Evolutionary conservation across 805 yeast genomes (phyloP).

Genomic region (Teunomyces cretensis): DNA sequence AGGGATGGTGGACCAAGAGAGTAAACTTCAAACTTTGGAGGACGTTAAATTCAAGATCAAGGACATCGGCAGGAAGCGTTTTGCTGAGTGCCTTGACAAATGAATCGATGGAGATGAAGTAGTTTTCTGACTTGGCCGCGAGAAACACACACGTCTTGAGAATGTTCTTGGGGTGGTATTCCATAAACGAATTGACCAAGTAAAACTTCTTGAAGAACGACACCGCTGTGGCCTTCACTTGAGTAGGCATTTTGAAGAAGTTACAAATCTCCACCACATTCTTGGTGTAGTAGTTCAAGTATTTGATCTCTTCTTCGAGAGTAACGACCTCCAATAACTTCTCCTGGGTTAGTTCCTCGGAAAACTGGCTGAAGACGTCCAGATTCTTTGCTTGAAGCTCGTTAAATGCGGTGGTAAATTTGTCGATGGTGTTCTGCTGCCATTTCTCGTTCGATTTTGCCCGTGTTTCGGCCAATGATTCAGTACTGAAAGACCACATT

Average conservation of each 20-base stretch:
- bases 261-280: constrained; percentile 69
- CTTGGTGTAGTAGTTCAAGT: constrained; percentile 70
- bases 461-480: constrained; percentile 52
- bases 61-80: constrained; percentile 62
- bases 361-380: constrained; percentile 29
- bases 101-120: constrained; percentile 78
- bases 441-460: constrained; percentile 58
- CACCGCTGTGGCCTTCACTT: constrained; percentile 83
- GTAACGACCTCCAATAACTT: constrained; percentile 47
- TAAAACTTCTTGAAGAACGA: constrained; percentile 80
- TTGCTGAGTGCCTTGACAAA: constrained; percentile 72
- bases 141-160: constrained; percentile 73
- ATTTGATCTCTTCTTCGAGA: constrained; percentile 66
- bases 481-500: constrained; percentile 77
- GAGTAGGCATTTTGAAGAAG: constrained; percentile 80
- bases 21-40: constrained; percentile 77
- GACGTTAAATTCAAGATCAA: constrained; percentile 77
- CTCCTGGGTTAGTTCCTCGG: constrained; percentile 28
- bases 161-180: constrained; percentile 80
- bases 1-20: constrained; percentile 83
- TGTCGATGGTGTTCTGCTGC: constrained; percentile 27
- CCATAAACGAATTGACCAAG: constrained; percentile 78
- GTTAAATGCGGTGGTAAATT: constrained; percentile 25
- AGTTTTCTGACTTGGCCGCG: constrained; percentile 92
- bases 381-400: constrained; percentile 19